phyloP scores from a whole-genome alignment of 345 rosid species.

The Eucalyptus grandis region DNA sequence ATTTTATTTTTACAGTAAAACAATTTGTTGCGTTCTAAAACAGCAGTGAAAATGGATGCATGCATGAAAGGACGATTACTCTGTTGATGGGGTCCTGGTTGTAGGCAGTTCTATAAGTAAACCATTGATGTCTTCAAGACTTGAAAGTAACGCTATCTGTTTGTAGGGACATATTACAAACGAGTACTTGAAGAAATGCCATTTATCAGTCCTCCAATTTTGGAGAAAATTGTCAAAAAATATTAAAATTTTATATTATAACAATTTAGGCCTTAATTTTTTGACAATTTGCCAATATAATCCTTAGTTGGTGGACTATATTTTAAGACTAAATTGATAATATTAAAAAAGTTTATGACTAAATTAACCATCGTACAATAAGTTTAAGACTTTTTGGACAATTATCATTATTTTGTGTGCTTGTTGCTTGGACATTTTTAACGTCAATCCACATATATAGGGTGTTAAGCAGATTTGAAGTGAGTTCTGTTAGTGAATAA shows the following conservation, averaged over 20 bases:
- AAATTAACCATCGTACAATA: no score
- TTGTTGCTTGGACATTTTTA: not conserved
- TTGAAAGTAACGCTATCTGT: not conserved
- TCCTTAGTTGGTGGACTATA: no score
- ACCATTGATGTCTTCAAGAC: not conserved
- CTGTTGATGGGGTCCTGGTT: not conserved
- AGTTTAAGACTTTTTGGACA: no score
- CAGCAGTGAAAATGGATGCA: not conserved
- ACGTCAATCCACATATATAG: no score
- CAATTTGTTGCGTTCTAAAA: not conserved
- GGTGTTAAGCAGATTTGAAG: no score
- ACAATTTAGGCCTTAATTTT: no score
- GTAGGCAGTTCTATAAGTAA: not conserved
- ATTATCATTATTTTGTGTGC: not conserved
- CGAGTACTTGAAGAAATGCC: not conserved
- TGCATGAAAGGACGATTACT: not conserved
- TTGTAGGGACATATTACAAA: not conserved
- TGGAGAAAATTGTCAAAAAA: not conserved
- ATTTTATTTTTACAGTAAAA: not conserved
- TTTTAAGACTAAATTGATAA: no score
- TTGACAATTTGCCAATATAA: no score
- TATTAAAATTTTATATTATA: no score
- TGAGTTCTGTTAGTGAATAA: no score
- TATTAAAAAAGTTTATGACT: no score
- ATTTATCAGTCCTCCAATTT: not conserved